A percentile compares a stretch with the other conserved stretches of the same genome.
These are phyloP conservation scores for Suhomyces wounanorum DNA, from an alignment of 1,139 yeast genomes.

Conservation along the genomic window DNA sequence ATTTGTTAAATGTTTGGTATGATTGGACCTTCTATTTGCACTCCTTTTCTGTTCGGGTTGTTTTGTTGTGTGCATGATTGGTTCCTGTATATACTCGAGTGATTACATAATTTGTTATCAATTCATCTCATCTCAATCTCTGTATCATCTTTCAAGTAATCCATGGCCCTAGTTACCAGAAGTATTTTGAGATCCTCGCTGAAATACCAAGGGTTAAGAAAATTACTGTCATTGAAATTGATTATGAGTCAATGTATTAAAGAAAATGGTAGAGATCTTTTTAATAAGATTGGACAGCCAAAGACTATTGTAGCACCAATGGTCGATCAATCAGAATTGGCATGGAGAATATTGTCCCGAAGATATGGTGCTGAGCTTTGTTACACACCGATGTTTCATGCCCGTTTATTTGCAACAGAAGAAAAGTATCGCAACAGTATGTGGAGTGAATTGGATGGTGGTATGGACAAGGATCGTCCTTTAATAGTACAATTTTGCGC, in stretches of 20 bases:
- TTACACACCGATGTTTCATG: slow-evolving; percentile 97
- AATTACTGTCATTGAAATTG: not conserved
- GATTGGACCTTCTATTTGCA: too few relatives aligned
- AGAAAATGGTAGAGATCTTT: slow-evolving; percentile 65
- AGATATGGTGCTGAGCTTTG: slow-evolving; percentile 91
- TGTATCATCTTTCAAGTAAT: not conserved
- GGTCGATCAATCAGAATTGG: slow-evolving; percentile 97
- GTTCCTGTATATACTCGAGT: too few relatives aligned
- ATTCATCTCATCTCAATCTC: not conserved
- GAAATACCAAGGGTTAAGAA: not conserved
- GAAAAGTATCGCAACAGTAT: slow-evolving; percentile 76
- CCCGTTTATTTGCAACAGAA: slow-evolving; percentile 82
- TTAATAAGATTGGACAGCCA: slow-evolving; percentile 70
- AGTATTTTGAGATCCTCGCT: not conserved
- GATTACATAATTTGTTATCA: not conserved
- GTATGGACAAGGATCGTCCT: slow-evolving; percentile 67
- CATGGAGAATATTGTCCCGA: slow-evolving; percentile 90
- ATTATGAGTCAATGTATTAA: slow-evolving; percentile 14
- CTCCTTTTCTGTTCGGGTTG: too few relatives aligned
- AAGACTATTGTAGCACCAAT: slow-evolving; percentile 92
- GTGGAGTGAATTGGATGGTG: slow-evolving; percentile 81
- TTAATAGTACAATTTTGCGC: slow-evolving; percentile 94
- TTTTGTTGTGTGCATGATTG: too few relatives aligned
- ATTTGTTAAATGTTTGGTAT: too few relatives aligned
- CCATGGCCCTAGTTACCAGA: not conserved